Evolutionary conservation across 2,329 filamentous ascomycete species (phyloP), one percentile per base, ranked within the genome.

Genomic region (Cryphonectria nitschkei): DNA sequence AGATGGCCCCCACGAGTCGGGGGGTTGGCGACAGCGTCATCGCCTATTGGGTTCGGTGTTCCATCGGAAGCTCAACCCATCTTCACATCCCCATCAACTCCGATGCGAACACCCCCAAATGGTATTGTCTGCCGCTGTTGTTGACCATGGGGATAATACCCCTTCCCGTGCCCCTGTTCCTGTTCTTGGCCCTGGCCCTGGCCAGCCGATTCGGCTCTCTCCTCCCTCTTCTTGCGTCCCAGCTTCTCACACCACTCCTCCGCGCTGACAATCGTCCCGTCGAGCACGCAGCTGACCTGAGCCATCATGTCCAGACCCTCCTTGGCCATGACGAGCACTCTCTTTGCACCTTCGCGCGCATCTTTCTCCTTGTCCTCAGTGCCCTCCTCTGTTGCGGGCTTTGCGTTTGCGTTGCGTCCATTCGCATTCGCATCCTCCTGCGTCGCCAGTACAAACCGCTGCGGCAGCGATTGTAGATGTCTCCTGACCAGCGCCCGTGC

Each of bases 221-320:
- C 77, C 26, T 80, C 78, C 52, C 77, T 76, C 74, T 78, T 81
- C 73, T 78, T 79, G 75, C 85, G 84, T 14, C 92, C 93, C 71
- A 97, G 84, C 29, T 90, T 86, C 71, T 95, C 92, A 74, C 95
- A 93, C 96, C 96, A 98, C 75, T 91, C 89, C 80, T 98, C 95
- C 0, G 96, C 96, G 76, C 93, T 96, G 69, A 93, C 88, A 68
- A 98, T 92, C 0, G 96, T 98, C 68, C 94, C 92, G 75, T 97
- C 93, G 11, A 98, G 87, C 1, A 98, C 93, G 6, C 91, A 90
- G 56, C 91, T 96, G 65, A 99, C 94, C 79, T 98, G 94, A 0
- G 90, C 88, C 86, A 98, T 94, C 92, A 98, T 97, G 75, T 98
- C 94, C 19, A 98, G 84, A 0, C 95, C 94, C 79, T 98, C 95